A percentile compares a stretch with the other conserved stretches of the same genome.
phyloP scores from a whole-genome alignment of 1,139 yeast genomes.

The Debaryomyces udenii region DNA sequence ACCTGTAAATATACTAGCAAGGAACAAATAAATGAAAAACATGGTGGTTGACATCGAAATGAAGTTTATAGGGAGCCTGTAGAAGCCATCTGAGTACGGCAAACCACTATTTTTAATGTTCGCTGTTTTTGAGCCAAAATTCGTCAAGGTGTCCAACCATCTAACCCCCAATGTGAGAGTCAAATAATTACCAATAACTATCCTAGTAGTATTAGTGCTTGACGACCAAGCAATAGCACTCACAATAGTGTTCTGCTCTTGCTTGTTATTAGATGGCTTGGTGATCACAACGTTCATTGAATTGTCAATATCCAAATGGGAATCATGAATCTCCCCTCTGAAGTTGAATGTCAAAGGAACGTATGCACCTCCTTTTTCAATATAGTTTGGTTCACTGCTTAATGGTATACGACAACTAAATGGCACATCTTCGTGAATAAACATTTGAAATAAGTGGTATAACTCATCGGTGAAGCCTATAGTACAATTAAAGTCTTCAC shows the following conservation, averaged over 20 bases:
- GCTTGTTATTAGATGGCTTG: conserved; percentile 33
- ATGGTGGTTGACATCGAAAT: conserved; percentile 32
- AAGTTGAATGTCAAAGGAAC: conserved; percentile 67
- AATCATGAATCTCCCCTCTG: conserved; percentile 68
- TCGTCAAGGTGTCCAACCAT: conserved; percentile 50
- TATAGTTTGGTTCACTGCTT: conserved; percentile 43
- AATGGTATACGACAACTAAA: conserved; percentile 67
- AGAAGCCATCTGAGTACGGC: conserved; percentile 48
- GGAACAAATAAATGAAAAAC: conserved; percentile 25
- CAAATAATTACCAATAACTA: conserved; percentile 66
- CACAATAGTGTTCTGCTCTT: conserved; percentile 45
- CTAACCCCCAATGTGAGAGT: conserved; percentile 60
- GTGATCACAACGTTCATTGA: conserved; percentile 58
- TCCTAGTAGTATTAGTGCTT: conserved; percentile 62
- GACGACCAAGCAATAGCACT: conserved; percentile 64
- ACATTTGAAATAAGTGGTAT: conserved; percentile 72
- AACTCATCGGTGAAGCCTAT: conserved; percentile 65
- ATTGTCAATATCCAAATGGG: conserved; percentile 71
- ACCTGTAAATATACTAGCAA: conserved; percentile 30
- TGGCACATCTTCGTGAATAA: conserved; percentile 78
- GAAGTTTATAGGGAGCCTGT: conserved; percentile 36
- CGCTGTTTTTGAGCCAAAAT: conserved; percentile 21
- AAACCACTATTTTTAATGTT: conserved; percentile 22
- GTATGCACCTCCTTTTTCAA: conserved; percentile 52
- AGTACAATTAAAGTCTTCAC: conserved; percentile 63